Evolutionary conservation across 192 early-diverging fungal genomes (phyloP), one percentile per base, ranked within the genome.

Genomic region (Backusella macrospora): DNA sequence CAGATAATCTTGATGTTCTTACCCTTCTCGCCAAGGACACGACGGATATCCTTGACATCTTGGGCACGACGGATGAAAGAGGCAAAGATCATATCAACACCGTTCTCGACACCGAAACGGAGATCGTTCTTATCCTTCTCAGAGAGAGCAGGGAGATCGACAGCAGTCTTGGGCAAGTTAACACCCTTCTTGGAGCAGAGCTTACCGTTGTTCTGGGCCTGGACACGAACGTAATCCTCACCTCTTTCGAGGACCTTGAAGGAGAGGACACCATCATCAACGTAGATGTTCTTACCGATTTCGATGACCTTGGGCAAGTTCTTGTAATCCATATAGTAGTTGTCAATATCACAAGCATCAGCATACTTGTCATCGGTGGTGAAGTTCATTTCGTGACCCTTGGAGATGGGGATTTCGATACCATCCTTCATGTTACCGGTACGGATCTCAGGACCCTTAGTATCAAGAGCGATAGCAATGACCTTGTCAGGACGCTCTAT

Each of bases 231-330:
- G 26, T 84, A 76, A 29, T 72, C 74, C 14, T 86, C 84, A 40
- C 69, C 46, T 26, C 84, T 83, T 78, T 92, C 92, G 52, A 94
- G 85, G 12, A 98, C 96, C 73, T 91, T 91, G 78, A 98, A 98
- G n/a, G 92, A 92, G 80, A 98, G 87, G 74, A 95, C 91, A 29
- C 96, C 96, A 77, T 98, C 96, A 74, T 98, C 96, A 72, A 98
- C 91, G 69, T 86, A 93, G 78, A 93, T 93, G 23, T 81, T 81
- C 83, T 89, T 90, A 65, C 91, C 91, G 7, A 85, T 80, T 5
- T 81, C 77, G 13, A 92, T 81, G 40, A 90, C 91, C 76, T 89
- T 90, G 81, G 88, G 80, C 73, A 93, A 82, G 80, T 92, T 92
- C 75, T 84, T 84, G 85, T 93, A 93, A 79, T 93, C 92, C 59